A percentile compares a stretch with the other conserved stretches of the same genome.
Conservation (phyloP, 257 asterid genomes). For the Penstemon newberryi region DNA sequence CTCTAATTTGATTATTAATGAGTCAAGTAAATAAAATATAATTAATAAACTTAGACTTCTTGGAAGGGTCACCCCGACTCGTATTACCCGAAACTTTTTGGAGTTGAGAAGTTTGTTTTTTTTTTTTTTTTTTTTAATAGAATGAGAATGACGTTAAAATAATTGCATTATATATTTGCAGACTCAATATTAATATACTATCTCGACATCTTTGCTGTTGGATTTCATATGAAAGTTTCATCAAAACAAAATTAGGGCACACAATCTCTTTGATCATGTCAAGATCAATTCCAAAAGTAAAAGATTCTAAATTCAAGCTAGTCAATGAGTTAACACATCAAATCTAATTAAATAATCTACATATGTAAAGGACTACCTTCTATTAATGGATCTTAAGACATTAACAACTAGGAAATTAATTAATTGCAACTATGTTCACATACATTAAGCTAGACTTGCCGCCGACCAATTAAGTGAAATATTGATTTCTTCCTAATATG, state of each 20-base stretch:
- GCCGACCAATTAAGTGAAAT: slow-evolving; percentile 35
- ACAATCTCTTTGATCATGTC: not conserved
- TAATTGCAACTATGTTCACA: slow-evolving; percentile 23
- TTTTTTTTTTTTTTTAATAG: too few species aligned
- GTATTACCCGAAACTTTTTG: too few species aligned
- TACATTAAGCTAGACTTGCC: slow-evolving; percentile 31
- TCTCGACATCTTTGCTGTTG: slow-evolving; percentile 23
- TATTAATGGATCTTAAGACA: slow-evolving; percentile 1
- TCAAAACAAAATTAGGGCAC: not conserved
- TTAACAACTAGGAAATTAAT: slow-evolving; percentile 28
- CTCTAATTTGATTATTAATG: too few species aligned
- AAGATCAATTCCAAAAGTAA: not conserved
- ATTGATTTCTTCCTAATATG: not conserved
- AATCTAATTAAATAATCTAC: not conserved
- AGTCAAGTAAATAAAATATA: too few species aligned
- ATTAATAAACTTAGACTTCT: too few species aligned
- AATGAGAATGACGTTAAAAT: too few species aligned
- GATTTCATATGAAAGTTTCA: slow-evolving; percentile 1
- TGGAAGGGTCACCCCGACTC: too few species aligned
- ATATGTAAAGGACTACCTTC: not conserved
- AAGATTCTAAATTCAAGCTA: not conserved
- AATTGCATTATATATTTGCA: not conserved
- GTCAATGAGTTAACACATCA: not conserved
- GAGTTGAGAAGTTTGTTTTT: too few species aligned
- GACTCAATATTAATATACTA: too few species aligned